phyloP scores from a whole-genome alignment of 176 grass and related monocot species.

The Avena atlantica region DNA sequence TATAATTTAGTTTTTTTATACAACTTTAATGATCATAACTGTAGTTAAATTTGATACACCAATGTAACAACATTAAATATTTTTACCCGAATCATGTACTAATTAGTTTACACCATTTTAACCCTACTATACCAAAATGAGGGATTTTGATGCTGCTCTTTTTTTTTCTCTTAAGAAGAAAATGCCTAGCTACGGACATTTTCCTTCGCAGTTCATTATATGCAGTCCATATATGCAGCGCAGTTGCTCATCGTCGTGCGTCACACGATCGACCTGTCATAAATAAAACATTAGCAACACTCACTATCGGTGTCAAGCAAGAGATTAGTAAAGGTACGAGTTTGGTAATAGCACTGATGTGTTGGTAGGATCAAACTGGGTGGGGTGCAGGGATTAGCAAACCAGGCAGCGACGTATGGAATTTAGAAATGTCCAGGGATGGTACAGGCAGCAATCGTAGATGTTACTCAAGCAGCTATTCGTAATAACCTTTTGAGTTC shows the following conservation, averaged over 20 bases:
- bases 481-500: not conserved
- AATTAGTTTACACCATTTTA: too few species aligned
- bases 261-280: not conserved
- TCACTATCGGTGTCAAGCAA: not conserved
- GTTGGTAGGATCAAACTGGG: not conserved
- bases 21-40: not conserved
- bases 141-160: not conserved
- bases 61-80: not conserved
- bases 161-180: not conserved
- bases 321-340: not conserved
- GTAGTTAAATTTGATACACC: not conserved
- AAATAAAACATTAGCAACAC: not conserved
- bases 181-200: not conserved
- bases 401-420: not conserved
- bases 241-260: not conserved
- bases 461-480: conserved; percentile 1
- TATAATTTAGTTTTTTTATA: not conserved
- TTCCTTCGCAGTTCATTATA: not conserved
- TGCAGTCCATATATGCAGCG: not conserved
- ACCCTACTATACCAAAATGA: not conserved
- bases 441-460: not conserved
- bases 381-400: not conserved
- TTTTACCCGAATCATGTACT: too few species aligned
- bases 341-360: not conserved
- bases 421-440: not conserved